A percentile compares a stretch with the other conserved stretches of the same genome.
Evolutionary conservation across 306 rosid species (phyloP).

Genomic region (barrel medic (Medicago truncatula)): MtrunA17r5.0-ANR NC_053045.1:40803001-40803500

Average conservation of each 20-base stretch:
- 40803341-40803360: conserved; percentile 64
- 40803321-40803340: conserved; percentile 58
- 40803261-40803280: conserved; percentile 56
- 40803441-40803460: conserved; percentile 16
- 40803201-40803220: too few species aligned
- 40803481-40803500: background rate
- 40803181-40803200: too few species aligned
- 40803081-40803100: too few species aligned
- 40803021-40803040: too few species aligned
- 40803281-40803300: conserved; percentile 71
- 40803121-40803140: too few species aligned
- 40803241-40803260: conserved; percentile 47
- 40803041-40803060: too few species aligned
- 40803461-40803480: background rate
- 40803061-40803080: too few species aligned
- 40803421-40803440: conserved; percentile 58
- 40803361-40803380: conserved; percentile 68
- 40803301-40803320: conserved; percentile 71
- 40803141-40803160: too few species aligned
- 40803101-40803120: too few species aligned
- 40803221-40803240: background rate
- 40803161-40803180: too few species aligned
- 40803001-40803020: too few species aligned
- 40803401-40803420: conserved; percentile 80
- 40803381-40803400: conserved; percentile 75